Conservation (phyloP, 2,329 filamentous ascomycete genomes). For the Fusarium neocosmosporiellum region DNA sequence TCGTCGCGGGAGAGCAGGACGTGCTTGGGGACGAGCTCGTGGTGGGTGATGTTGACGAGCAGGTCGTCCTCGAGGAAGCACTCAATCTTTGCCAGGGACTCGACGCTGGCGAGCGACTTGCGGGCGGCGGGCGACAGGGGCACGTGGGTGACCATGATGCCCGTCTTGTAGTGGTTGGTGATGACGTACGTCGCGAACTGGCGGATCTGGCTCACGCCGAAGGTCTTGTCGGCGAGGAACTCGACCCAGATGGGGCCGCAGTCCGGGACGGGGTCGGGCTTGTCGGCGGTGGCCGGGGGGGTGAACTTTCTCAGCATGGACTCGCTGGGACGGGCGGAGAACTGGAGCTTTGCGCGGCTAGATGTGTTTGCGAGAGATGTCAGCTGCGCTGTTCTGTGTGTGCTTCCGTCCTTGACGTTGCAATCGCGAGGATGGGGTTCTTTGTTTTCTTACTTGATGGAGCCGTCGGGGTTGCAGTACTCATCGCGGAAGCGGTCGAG, state of each 20-base stretch:
- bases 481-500: conserved; percentile 82
- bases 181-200: conserved; percentile 86
- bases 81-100: conserved; percentile 84
- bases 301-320: conserved; percentile 89
- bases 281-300: conserved; percentile 73
- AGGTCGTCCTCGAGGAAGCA: conserved; percentile 96
- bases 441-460: conserved; percentile 72
- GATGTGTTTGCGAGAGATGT: not conserved
- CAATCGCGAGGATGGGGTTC: conserved; percentile 1
- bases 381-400: not conserved
- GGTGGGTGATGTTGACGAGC: conserved; percentile 97
- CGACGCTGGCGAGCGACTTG: conserved; percentile 84
- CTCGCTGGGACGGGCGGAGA: conserved; percentile 86
- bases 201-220: conserved; percentile 94
- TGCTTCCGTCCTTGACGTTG: too few species aligned
- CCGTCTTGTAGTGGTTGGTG: conserved; percentile 84
- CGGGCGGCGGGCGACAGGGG: conserved; percentile 87
- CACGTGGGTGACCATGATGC: conserved; percentile 88
- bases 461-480: conserved; percentile 79
- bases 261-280: conserved; percentile 77
- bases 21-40: conserved; percentile 95
- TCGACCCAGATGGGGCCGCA: conserved; percentile 94
- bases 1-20: conserved; percentile 90
- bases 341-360: conserved; percentile 86
- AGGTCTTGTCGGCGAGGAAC: conserved; percentile 82